A percentile compares a stretch with the other conserved stretches of the same genome.
Evolutionary conservation across 1,284 basidiomycete species (phyloP).

Genomic region (Sporisorium sorghi): DNA sequence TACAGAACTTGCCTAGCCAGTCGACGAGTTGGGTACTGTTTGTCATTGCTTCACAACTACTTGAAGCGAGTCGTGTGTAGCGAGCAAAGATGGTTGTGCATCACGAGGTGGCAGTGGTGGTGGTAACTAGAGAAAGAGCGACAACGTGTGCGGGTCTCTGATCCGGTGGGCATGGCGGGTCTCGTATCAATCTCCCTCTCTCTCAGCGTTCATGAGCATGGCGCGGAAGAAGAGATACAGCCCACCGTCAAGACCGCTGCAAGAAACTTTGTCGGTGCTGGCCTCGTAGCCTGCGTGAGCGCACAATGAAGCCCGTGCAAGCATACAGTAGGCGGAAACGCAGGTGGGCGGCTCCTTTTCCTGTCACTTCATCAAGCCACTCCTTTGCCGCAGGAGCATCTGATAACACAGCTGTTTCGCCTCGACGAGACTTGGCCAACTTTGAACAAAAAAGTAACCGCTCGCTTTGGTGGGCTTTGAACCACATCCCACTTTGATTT

Average conservation of each 20-base stretch:
- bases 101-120: neutral
- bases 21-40: neutral
- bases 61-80: neutral
- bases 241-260: neutral
- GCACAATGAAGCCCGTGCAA: neutral
- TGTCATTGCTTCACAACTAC: neutral
- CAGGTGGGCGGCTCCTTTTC: neutral
- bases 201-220: neutral
- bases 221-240: neutral
- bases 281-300: neutral
- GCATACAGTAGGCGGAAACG: no score
- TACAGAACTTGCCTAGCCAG: constrained; percentile 3
- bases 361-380: neutral
- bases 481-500: no score
- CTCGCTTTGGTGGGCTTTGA: neutral
- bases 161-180: neutral
- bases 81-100: neutral
- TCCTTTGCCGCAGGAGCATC: neutral
- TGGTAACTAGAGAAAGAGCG: neutral
- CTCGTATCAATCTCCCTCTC: no score
- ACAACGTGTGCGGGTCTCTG: neutral
- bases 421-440: no score
- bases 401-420: neutral
- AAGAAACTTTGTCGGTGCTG: neutral
- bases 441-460: neutral